Conservation (phyloP, 176 grass and related monocot genomes). For the Phoenix roebelenii region DNA sequence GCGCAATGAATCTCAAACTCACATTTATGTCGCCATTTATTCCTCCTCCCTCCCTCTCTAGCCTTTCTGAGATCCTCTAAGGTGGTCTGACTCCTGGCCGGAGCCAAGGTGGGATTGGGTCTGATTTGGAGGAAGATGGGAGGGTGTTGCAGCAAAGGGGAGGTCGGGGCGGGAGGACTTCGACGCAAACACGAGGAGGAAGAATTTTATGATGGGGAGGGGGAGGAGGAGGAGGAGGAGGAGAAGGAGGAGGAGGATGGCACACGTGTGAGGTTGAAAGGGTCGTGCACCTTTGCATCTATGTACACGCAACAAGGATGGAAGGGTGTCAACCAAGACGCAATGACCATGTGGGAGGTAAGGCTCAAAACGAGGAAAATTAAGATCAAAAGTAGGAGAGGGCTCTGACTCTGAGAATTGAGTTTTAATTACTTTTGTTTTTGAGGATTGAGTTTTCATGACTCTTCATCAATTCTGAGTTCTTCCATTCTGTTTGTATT, state of each 20-base stretch:
- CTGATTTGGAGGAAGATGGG: slow-evolving; percentile 37
- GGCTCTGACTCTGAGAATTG: no score
- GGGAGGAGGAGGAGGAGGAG: slow-evolving; percentile 8
- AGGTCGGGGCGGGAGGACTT: slow-evolving; percentile 19
- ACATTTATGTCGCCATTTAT: no score
- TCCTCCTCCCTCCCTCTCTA: no score
- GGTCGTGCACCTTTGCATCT: slow-evolving; percentile 35
- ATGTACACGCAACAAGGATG: slow-evolving; percentile 78
- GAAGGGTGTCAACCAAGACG: slow-evolving; percentile 94
- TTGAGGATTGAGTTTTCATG: no score
- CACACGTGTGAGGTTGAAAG: slow-evolving; percentile 22
- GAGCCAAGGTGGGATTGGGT: no score
- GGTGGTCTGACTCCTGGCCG: no score
- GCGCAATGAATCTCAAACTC: no score
- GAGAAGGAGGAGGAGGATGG: slow-evolving; percentile 9
- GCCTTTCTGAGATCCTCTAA: no score
- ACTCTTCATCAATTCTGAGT: no score
- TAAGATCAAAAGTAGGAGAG: no score
- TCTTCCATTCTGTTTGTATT: no score
- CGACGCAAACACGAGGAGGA: slow-evolving; percentile 33
- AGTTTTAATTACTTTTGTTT: no score
- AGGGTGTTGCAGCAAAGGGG: slow-evolving; percentile 60
- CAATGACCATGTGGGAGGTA: slow-evolving; percentile 81
- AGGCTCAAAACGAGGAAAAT: not conserved
- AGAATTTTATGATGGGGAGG: slow-evolving; percentile 7